Base-by-base conservation (phyloP, 176 grass and related monocot genomes). In the Triticum urartu region DNA sequence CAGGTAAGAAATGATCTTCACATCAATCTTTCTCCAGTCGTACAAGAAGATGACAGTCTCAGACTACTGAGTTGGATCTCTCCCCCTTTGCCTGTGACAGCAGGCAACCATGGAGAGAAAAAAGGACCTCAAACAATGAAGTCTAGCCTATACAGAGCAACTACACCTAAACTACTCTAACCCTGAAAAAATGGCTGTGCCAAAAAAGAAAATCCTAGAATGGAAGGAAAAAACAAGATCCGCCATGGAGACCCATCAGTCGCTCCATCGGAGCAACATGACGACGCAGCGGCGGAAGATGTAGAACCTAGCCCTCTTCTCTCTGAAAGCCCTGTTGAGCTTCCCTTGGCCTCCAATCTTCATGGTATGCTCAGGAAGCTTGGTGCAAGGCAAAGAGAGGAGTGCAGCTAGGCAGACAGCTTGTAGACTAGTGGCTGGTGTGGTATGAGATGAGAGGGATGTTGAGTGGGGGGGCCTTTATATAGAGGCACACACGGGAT, bases 181-280 rank as follows among this genome's bases (percentile, higher is more conserved):
- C 14, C 71, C 82, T 91, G 63, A 39, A 14, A 69, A 88, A 91
- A 76, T 91, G 86, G 76, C 60, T 56, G 40, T 17, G 76, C 68
- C 60, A 75, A 59, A 59, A 60, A 77, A 2, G 28, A 48, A 69
- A 24, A 81, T 70, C 68, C 68, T 50, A 85, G 52, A 78, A 21
- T 33, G 70, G 63, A 88, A 75, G 13, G 20, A 5, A 81, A 88
- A 88, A 65, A 24, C 34, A 81, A 43, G 62, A 61, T 81, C 38
- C 39, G 6, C 10, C 60, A 39, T 62, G 67, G 68, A 88, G 62
- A 64, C 75, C 18, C 42, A 71, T 77, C 84, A 91, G 25, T 91
- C 90, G 5, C 86, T 91, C 90, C 90, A 91, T 56, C 90, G 82
- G 33, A 91, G 90, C 71, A 91, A 56, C 90, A 91, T 88, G 82